Conservation (phyloP, 345 rosid genomes). For the Murraya paniculata region DNA sequence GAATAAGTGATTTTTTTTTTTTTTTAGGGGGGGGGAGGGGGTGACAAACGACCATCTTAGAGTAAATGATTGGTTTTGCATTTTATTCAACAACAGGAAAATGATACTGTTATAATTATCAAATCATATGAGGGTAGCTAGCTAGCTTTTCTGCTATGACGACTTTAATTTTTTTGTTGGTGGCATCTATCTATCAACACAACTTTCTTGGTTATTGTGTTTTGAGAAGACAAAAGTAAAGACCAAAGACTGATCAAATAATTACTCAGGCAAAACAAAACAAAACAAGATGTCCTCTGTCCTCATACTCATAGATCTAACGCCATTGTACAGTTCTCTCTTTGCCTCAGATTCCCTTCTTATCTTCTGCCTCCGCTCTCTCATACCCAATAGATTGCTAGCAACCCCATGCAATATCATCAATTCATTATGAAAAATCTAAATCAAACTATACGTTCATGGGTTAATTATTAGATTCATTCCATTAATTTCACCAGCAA, state of each 20-base stretch:
- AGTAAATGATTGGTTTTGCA: background rate
- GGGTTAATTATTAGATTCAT: too few species aligned
- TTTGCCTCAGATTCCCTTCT: constrained; percentile 4
- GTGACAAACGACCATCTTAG: background rate
- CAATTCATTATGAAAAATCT: background rate
- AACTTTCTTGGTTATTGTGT: constrained; percentile 26
- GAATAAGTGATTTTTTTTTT: background rate
- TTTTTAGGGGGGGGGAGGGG: too few species aligned
- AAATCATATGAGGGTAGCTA: constrained; percentile 3
- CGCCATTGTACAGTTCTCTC: background rate
- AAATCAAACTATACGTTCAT: too few species aligned
- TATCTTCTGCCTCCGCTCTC: background rate
- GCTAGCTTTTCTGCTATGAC: background rate
- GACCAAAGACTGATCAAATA: constrained; percentile 8
- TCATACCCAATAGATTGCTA: background rate
- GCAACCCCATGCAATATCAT: background rate
- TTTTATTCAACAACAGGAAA: background rate
- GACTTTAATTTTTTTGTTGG: background rate
- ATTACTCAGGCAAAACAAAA: background rate
- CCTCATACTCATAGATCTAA: constrained; percentile 3
- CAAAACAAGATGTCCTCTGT: background rate
- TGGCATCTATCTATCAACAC: constrained; percentile 5
- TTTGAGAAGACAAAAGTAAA: constrained; percentile 31
- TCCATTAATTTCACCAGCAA: too few species aligned
- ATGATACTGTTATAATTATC: constrained; percentile 11